phyloP scores from a whole-genome alignment of 768 basidiomycete genomes.

The Rhodotorula toruloides region DNA sequence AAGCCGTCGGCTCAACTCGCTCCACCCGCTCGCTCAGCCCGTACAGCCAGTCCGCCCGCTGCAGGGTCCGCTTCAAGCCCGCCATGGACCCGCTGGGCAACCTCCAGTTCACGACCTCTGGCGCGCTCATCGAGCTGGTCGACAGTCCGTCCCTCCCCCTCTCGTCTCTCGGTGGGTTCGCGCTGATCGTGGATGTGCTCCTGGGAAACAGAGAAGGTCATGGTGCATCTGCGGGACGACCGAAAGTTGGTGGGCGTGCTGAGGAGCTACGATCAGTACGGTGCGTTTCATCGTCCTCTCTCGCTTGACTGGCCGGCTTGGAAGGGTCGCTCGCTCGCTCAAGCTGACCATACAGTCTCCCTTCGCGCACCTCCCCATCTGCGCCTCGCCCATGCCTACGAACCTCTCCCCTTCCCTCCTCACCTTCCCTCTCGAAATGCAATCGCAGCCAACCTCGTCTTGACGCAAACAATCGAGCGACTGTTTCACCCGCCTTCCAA shows the following conservation, averaged over 20 bases:
- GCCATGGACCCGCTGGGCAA: conserved; percentile 37
- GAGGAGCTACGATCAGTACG: conserved; percentile 97
- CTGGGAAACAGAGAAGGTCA: conserved; percentile 79
- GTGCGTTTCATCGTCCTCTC: conserved; percentile 53
- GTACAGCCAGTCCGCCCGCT: too few relatives aligned
- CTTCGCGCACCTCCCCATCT: neutral
- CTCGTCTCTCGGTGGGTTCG: neutral
- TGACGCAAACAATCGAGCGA: conserved; percentile 91
- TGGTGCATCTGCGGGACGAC: conserved; percentile 92
- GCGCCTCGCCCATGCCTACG: neutral
- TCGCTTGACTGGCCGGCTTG: too few relatives aligned
- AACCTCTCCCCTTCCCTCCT: neutral
- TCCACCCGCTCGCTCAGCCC: too few relatives aligned
- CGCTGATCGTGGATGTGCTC: neutral
- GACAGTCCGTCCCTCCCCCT: conserved; percentile 74
- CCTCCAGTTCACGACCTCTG: conserved; percentile 94
- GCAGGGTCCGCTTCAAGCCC: neutral
- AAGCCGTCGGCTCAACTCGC: too few relatives aligned
- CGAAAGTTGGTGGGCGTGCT: conserved; percentile 93
- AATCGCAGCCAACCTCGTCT: conserved; percentile 80
- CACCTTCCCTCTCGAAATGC: neutral
- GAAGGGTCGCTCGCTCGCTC: neutral
- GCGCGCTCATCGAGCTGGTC: conserved; percentile 97
- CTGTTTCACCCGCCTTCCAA: conserved; percentile 70
- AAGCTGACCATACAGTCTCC: neutral